A percentile compares a stretch with the other conserved stretches of the same genome.
Evolutionary conservation across 2,329 filamentous ascomycete genomes (phyloP).

Genomic region (Fusarium papillatum): DNA sequence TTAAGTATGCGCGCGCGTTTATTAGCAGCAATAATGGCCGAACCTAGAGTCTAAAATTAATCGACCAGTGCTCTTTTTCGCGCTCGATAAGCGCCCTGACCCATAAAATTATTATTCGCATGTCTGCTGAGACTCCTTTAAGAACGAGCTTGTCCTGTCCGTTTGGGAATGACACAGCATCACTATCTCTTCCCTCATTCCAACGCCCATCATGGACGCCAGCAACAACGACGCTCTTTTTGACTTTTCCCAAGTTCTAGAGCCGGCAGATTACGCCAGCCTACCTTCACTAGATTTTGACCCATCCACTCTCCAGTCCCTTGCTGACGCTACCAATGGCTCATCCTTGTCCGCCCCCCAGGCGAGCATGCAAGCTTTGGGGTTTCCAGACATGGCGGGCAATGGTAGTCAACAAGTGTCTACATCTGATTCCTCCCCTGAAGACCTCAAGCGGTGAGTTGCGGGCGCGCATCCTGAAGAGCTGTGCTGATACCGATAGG

Average conservation of each 20-base stretch:
- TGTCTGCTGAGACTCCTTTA: neutral
- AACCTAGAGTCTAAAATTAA: neutral
- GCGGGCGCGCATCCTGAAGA: neutral
- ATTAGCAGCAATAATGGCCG: neutral
- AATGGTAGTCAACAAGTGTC: neutral
- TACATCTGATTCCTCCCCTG: neutral
- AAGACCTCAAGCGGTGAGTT: conserved; percentile 3
- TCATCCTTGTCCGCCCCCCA: neutral
- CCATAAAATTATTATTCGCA: neutral
- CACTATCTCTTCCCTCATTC: neutral
- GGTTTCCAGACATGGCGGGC: neutral
- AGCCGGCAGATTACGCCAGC: neutral
- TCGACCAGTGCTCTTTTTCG: neutral
- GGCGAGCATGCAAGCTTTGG: neutral
- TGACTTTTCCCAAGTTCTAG: conserved; percentile 8
- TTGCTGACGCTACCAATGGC: neutral
- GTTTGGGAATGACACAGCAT: neutral
- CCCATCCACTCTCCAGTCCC: neutral
- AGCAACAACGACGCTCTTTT: conserved; percentile 8
- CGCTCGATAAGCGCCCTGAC: neutral
- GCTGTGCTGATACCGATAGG: neutral
- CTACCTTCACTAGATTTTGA: conserved; percentile 5
- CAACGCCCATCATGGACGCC: conserved; percentile 2
- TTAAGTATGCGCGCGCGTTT: conserved; percentile 13
- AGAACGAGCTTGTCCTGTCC: neutral